These are phyloP conservation scores for Candida schatavii DNA, from an alignment of 805 yeast species.

Conservation along the genomic window DNA sequence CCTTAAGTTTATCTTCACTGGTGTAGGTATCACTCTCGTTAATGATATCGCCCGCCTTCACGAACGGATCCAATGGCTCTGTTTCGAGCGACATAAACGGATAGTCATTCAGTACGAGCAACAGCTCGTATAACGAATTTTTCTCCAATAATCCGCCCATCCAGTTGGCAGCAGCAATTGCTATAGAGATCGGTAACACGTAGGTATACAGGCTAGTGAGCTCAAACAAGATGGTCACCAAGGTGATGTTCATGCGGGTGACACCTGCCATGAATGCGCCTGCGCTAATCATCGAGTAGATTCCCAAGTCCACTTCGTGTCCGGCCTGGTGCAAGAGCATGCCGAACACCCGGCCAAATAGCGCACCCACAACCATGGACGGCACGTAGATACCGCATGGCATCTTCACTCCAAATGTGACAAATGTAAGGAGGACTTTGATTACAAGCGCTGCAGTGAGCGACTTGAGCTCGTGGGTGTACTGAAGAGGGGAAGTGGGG, in stretches of 20 bases:
- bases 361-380: slow-evolving; percentile 60
- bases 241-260: slow-evolving; percentile 52
- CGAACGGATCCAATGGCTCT: slow-evolving; percentile 32
- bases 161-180: slow-evolving; percentile 59
- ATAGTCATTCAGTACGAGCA: slow-evolving; percentile 46
- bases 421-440: slow-evolving; percentile 45
- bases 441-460: slow-evolving; percentile 42
- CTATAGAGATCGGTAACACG: slow-evolving; percentile 54
- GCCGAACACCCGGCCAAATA: slow-evolving; percentile 53
- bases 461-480: slow-evolving; percentile 27
- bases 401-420: slow-evolving; percentile 56
- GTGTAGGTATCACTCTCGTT: slow-evolving; percentile 14
- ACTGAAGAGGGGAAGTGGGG: slow-evolving; percentile 23
- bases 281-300: slow-evolving; percentile 53
- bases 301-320: slow-evolving; percentile 41
- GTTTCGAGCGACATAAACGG: slow-evolving; percentile 50
- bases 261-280: slow-evolving; percentile 59
- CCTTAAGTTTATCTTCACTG: slow-evolving; percentile 10
- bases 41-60: slow-evolving; percentile 35
- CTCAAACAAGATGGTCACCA: slow-evolving; percentile 51
- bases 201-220: slow-evolving; percentile 55
- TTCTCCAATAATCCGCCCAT: slow-evolving; percentile 51
- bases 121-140: slow-evolving; percentile 47
- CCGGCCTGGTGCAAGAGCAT: slow-evolving; percentile 26
- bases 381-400: slow-evolving; percentile 66